Percentiles rank a stretch among this genome's conserved stretches.
These are phyloP conservation scores for Pseudocercospora eumusae DNA, from an alignment of 2,329 filamentous ascomycete genomes.

Conservation along the genomic window DNA sequence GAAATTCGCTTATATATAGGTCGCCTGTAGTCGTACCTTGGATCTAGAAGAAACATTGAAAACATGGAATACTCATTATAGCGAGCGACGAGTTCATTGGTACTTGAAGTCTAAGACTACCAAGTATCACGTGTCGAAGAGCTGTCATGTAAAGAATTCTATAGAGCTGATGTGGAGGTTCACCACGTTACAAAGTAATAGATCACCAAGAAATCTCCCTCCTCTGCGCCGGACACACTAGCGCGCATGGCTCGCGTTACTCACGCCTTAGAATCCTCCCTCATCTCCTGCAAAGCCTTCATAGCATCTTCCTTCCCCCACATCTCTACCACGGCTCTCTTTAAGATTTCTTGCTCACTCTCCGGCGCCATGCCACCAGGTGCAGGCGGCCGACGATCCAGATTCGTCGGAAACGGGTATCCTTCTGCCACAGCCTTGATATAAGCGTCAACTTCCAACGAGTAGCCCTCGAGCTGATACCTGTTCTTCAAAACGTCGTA, in stretches of 20 bases:
- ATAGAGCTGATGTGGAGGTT: no score
- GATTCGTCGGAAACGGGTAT: constrained; percentile 64
- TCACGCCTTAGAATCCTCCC: constrained; percentile 28
- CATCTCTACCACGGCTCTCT: constrained; percentile 47
- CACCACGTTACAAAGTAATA: no score
- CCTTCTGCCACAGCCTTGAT: constrained; percentile 58
- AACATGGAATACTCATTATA: no score
- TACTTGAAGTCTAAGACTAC: no score
- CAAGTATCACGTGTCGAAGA: no score
- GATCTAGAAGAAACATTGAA: no score
- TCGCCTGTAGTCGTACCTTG: not conserved
- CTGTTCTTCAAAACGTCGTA: constrained; percentile 47
- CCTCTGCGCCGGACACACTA: no score
- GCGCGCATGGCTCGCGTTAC: not conserved
- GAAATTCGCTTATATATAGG: not conserved
- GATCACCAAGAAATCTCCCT: no score
- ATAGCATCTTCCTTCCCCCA: constrained; percentile 48
- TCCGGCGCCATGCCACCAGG: constrained; percentile 61
- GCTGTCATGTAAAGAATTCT: no score
- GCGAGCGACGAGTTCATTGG: no score
- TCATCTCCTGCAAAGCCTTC: constrained; percentile 31
- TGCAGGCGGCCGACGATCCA: constrained; percentile 59
- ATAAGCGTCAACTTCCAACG: constrained; percentile 49
- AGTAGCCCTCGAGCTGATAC: constrained; percentile 44
- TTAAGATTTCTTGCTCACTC: constrained; percentile 58